These are phyloP conservation scores for Starmerella vitae DNA, from an alignment of 805 yeast species.

Conservation along the genomic window DNA sequence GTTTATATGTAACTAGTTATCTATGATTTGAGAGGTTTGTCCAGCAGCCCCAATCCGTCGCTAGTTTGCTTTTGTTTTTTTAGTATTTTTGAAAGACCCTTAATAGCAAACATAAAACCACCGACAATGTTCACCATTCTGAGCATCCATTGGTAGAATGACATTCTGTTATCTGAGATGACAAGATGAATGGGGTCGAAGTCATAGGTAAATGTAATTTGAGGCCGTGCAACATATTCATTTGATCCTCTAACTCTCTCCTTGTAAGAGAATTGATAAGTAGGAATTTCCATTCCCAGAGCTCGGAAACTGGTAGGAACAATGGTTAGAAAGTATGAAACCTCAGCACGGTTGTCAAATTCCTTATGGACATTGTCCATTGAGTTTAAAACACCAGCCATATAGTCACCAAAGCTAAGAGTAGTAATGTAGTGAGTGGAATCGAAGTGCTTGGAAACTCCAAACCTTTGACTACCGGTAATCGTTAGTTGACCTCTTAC, in stretches of 20 bases:
- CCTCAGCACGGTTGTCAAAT: slow-evolving; percentile 34
- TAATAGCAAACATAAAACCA: slow-evolving; percentile 39
- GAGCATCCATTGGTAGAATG: slow-evolving; percentile 65
- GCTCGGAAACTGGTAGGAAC: slow-evolving; percentile 62
- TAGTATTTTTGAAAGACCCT: slow-evolving; percentile 3
- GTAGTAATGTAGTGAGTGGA: slow-evolving; percentile 67
- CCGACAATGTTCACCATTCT: slow-evolving; percentile 71
- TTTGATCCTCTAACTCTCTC: not conserved
- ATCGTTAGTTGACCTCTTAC: slow-evolving; percentile 79
- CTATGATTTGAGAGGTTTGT: slow-evolving; percentile 2
- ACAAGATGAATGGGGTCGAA: slow-evolving; percentile 74
- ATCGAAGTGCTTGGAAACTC: not conserved
- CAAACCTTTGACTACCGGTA: slow-evolving; percentile 26
- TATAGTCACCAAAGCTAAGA: slow-evolving; percentile 80
- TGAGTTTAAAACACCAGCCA: slow-evolving; percentile 78
- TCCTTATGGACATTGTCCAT: slow-evolving; percentile 58
- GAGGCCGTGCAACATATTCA: slow-evolving; percentile 37
- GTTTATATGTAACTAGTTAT: not conserved
- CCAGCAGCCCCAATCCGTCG: slow-evolving; percentile 10
- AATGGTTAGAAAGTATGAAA: slow-evolving; percentile 57
- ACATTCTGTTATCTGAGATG: slow-evolving; percentile 55
- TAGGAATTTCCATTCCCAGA: slow-evolving; percentile 58
- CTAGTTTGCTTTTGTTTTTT: not conserved
- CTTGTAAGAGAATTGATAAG: slow-evolving; percentile 63
- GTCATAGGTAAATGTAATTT: slow-evolving; percentile 69